Evolutionary conservation across 352 stramenopile species (phyloP), one percentile per base, ranked within the genome.

Genomic region (Globisporangium mamillatum): DNA sequence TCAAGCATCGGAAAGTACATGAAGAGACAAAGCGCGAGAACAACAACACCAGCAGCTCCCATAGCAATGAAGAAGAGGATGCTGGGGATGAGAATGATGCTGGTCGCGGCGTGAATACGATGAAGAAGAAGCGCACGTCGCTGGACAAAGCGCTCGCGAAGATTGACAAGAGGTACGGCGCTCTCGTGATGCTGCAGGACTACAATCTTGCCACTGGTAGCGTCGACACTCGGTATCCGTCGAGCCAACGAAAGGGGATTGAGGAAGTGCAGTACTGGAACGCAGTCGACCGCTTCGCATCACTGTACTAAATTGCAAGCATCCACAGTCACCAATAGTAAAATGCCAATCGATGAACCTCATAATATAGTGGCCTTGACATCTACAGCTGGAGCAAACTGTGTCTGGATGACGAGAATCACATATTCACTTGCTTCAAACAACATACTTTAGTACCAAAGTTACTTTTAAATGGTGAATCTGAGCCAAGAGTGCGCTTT

Each of bases 281-380:
- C 50, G 60, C 52, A 16, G 44, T 74, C 59, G 69, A 74, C 55
- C 64, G 69, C 12, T 74, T 74, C 46, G 66, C 66, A 27, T 64
- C 58, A 20, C 27, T 71, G 34, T 10, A 27, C 9, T 70, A 36
- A 65, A 8, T 8, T 52, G 44, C 18, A 22, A 20, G 4, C 44
- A 52, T 20, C 18, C n/a, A 18, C 8, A 20, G 41, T 9, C 41
- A 3, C 16, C 12, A 8, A 50, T 50, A 1, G 41, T 4, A n/a
- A 50, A 20, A 20, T 50, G 16, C 10, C 16, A n/a, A n/a, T 50
- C 16, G 16, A n/a, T 50, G 16, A 50, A 14, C 41, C 38, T 46
- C 38, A 46, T 46, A 46, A 46, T 46, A 1, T 46, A 38, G 32
- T 38, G 32, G 32, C 2, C 32, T 38, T 38, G 32, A 38, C 32